Base-by-base conservation (phyloP, 768 basidiomycete species). In the Tephrocybe sp. region DNA sequence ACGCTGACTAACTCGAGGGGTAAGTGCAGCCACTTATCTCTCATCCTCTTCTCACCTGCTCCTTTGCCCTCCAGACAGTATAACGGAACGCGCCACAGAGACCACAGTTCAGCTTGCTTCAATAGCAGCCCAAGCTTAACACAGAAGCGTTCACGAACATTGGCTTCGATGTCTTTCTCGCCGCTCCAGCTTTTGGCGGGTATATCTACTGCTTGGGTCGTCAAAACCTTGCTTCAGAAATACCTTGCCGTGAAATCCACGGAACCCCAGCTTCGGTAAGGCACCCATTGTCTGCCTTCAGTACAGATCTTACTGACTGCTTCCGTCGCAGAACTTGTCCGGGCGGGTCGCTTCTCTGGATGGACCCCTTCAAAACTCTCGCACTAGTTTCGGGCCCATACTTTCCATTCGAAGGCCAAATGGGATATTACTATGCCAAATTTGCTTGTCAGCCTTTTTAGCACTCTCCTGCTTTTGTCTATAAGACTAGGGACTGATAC, bases 371-470 rank as follows among this genome's bases (percentile, higher is more conserved):
- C 35, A 56, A 63, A 3, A 15, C 62, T 7, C 1, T 61, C 0
- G 43, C 68, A 4, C 32, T 71, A 5, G 31, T 64, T 0, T 1
- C 68, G 1, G 73, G 62, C 0, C 38, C 63, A 1, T 54, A 52
- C 16, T 77, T 69, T 48, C 76, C 75, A 1, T 58, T 64, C 21
- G 63, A 63, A 5, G 61, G 61, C 12, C 67, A 65, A 39, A 53
- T 63, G 9, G 76, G 69, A 5, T 60, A 64, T 22, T 70, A 64
- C 26, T 67, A 53, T 18, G 70, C 48, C 7, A 61, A 66, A 40
- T 74, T 77, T 38, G 62, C 64, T 1, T 21, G 76, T 77, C 49
- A 11, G 72, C 61, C 9, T 8, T 18, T 44, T 18, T 19, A 37
- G 22, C 18, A 7, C 26, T 22, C 32, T 27, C 24, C 8, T 13